Evolutionary conservation across 2,329 filamentous ascomycete genomes (phyloP).

Genomic region (Pestalotiopsis sp.): DNA sequence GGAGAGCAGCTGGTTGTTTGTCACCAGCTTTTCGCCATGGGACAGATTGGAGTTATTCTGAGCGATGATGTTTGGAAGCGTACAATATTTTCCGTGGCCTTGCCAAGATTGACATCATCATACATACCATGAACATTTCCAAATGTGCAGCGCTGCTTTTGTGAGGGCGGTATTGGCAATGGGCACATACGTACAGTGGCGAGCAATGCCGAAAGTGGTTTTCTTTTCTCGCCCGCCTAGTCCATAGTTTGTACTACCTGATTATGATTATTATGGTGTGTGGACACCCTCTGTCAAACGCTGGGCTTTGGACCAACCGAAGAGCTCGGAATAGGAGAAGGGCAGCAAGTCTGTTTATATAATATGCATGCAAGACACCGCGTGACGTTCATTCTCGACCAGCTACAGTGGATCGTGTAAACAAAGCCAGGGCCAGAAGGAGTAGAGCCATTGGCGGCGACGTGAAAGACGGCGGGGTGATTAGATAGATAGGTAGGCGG

Average conservation of each 20-base stretch:
- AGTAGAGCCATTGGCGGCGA: neutral
- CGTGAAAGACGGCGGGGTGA: constrained; percentile 10
- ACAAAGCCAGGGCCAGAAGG: neutral
- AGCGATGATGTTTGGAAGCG: neutral
- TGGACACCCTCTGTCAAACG: neutral
- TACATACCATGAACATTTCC: neutral
- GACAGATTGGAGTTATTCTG: neutral
- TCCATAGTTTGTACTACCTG: too few relatives aligned
- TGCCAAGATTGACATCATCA: neutral
- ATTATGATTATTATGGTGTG: neutral
- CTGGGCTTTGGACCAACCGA: neutral
- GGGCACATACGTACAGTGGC: too few relatives aligned
- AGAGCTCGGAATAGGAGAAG: neutral
- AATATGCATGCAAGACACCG: neutral
- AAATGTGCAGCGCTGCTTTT: too few relatives aligned
- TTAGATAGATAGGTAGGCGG: constrained; percentile 13
- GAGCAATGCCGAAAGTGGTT: too few relatives aligned
- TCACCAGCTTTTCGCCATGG: neutral
- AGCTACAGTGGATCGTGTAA: neutral
- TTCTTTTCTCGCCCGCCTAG: too few relatives aligned
- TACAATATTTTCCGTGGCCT: neutral
- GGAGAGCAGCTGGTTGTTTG: neutral
- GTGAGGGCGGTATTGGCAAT: too few relatives aligned
- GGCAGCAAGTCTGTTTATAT: neutral
- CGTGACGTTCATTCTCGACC: neutral